Conservation (phyloP, 2,329 filamentous ascomycete species). For the Fusarium annulatum region DNA sequence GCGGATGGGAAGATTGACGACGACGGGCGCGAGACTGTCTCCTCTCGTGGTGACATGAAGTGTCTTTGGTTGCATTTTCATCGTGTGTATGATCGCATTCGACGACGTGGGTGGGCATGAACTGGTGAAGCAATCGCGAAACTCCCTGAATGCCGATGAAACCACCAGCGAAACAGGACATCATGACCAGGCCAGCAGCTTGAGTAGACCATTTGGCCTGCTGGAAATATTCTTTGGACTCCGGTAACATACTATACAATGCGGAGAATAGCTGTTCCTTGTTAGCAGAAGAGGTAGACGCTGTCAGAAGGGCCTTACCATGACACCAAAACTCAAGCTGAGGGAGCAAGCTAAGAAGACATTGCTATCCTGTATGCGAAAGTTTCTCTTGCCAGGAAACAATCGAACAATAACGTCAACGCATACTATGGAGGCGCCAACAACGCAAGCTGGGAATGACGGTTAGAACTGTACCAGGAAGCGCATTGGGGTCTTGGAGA, state of each 20-base stretch:
- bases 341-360: slow-evolving; percentile 87
- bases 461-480: background rate
- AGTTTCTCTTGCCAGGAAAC: slow-evolving; percentile 79
- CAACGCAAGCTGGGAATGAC: slow-evolving; percentile 64
- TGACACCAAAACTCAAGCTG: slow-evolving; percentile 94
- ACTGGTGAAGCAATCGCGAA: slow-evolving; percentile 77
- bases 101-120: slow-evolving; percentile 82
- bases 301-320: slow-evolving; percentile 68
- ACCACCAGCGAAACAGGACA: slow-evolving; percentile 75
- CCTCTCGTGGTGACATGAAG: slow-evolving; percentile 40
- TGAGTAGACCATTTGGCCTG: slow-evolving; percentile 75
- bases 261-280: slow-evolving; percentile 82
- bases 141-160: slow-evolving; percentile 81
- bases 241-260: slow-evolving; percentile 92
- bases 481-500: background rate
- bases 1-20: slow-evolving; percentile 44
- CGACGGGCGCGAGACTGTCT: slow-evolving; percentile 49
- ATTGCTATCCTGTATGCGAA: slow-evolving; percentile 90
- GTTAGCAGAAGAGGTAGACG: slow-evolving; percentile 15
- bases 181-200: slow-evolving; percentile 74
- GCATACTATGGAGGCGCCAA: slow-evolving; percentile 87
- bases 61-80: slow-evolving; percentile 56
- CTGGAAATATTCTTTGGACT: slow-evolving; percentile 80
- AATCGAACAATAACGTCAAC: slow-evolving; percentile 81
- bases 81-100: slow-evolving; percentile 82